Percentiles rank a stretch among this genome's conserved stretches.
phyloP scores from a whole-genome alignment of 73 alveolate genomes.

The Symbiodinium pilosum region DNA sequence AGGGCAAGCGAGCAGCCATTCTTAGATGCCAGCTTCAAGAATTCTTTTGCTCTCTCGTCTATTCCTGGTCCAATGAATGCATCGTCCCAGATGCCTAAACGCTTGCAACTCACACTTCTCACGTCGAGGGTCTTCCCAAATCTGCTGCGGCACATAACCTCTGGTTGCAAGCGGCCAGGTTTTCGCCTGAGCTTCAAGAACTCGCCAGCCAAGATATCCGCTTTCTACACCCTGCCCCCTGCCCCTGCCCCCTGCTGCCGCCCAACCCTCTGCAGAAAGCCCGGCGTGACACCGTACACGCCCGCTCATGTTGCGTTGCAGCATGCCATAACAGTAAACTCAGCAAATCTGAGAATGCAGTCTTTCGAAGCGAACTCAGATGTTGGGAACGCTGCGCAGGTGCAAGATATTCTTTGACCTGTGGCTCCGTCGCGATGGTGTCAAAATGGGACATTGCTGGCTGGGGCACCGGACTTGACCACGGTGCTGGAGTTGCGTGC shows the following conservation, averaged over 20 bases:
- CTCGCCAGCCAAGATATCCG: neutral
- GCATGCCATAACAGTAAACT: too few relatives aligned
- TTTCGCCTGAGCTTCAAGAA: neutral
- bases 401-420: neutral
- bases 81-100: too few relatives aligned
- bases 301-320: too few relatives aligned
- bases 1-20: neutral
- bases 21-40: neutral
- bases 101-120: neutral
- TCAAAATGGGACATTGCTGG: neutral
- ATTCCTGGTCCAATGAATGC: conserved; percentile 16
- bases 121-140: neutral
- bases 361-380: too few relatives aligned
- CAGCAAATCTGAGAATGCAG: too few relatives aligned
- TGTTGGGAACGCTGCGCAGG: neutral
- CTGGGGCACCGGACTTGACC: conserved; percentile 14
- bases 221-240: neutral
- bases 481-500: conserved; percentile 78
- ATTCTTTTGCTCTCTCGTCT: conserved; percentile 24
- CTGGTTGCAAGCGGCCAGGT: conserved; percentile 30
- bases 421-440: neutral
- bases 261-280: neutral
- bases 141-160: neutral
- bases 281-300: too few relatives aligned
- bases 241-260: neutral